These are phyloP conservation scores for Epithele typhae DNA, from an alignment of 768 basidiomycete genomes.

Conservation along the genomic window DNA sequence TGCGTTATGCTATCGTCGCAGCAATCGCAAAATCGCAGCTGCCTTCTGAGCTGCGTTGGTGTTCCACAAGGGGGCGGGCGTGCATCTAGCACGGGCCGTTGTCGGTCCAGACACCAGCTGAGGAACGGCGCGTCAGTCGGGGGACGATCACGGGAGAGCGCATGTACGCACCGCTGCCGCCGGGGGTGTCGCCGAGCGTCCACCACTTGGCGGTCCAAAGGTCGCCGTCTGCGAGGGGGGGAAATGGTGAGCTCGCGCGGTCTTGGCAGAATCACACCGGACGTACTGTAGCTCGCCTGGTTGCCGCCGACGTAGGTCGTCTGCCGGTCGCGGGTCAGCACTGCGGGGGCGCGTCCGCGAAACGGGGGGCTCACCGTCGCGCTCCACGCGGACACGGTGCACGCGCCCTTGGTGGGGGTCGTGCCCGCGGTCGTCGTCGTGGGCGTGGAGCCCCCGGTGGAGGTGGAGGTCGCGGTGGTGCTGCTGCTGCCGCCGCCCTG, in stretches of 20 bases:
- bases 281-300: slow-evolving; percentile 42
- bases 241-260: not conserved
- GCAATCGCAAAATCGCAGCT: too few relatives aligned
- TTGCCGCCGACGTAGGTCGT: slow-evolving; percentile 43
- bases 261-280: not conserved
- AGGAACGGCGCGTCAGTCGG: too few relatives aligned
- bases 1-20: too few relatives aligned
- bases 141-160: not conserved
- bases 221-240: slow-evolving; percentile 34
- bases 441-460: slow-evolving; percentile 13
- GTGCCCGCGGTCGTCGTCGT: slow-evolving; percentile 4
- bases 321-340: slow-evolving; percentile 18
- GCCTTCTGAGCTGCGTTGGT: not conserved
- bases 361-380: slow-evolving; percentile 28
- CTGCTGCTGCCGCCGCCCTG: slow-evolving; percentile 20
- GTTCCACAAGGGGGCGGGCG: not conserved
- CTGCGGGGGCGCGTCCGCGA: too few relatives aligned
- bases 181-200: slow-evolving; percentile 55
- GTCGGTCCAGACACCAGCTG: slow-evolving; percentile 55
- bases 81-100: slow-evolving; percentile 36
- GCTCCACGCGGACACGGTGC: slow-evolving; percentile 47
- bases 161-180: slow-evolving; percentile 39
- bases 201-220: slow-evolving; percentile 64
- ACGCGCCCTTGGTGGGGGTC: slow-evolving; percentile 21
- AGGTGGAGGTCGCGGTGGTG: slow-evolving; percentile 19